Base-by-base conservation (phyloP, 2,329 filamentous ascomycete genomes). In the Torrubiellomyces zombiae region DNA sequence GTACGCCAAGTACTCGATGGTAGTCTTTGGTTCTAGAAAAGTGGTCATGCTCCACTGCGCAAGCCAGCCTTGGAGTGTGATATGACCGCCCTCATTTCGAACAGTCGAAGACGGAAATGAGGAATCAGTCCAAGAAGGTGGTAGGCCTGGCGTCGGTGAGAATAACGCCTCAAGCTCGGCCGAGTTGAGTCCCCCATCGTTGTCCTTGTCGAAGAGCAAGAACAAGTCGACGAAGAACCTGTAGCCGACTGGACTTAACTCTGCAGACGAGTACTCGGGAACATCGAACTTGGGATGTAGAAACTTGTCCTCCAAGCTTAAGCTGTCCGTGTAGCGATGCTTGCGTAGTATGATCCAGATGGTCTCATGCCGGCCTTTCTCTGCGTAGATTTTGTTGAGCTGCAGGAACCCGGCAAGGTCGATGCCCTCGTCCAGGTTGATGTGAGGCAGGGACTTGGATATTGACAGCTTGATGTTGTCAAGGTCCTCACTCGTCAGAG, bases 21-120 rank as follows among this genome's bases (percentile, higher is more conserved):
- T 95, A 1, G 82, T 94, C 45, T 89, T 91, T 9, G 89, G 86
- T 28, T 91, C 85, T 31, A 91, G 72, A 41, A 95, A 98, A 0
- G 89, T 98, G 1, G 89, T 98, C 89, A 98, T 98, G 47, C 85
- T 94, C 89, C 89, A 98, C 42, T 98, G 89, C 4, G 89, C 89
- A 18, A 98, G 67, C 89, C 89, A 98, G 2, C 89, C 89, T 49
- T 98, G 89, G 4, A 98, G 60, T 2, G 89, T 98, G 32, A 98
- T 85, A 46, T 95, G 72, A 0, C 89, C 89, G 7, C 81, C 82
- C 51, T 98, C 89, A 44, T 94, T 95, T 20, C 82, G 75, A 11
- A 95, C 86, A 0, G 89, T 94, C 14, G 82, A 92, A 1, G 79
- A 83, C 2, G 89, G 89, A 42, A 98, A 98, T 1, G 72, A 79